Percentiles rank a stretch among this genome's conserved stretches.
These are phyloP conservation scores for Ophiosphaerella narmari DNA, from an alignment of 2,329 filamentous ascomycete genomes.

Conservation along the genomic window DNA sequence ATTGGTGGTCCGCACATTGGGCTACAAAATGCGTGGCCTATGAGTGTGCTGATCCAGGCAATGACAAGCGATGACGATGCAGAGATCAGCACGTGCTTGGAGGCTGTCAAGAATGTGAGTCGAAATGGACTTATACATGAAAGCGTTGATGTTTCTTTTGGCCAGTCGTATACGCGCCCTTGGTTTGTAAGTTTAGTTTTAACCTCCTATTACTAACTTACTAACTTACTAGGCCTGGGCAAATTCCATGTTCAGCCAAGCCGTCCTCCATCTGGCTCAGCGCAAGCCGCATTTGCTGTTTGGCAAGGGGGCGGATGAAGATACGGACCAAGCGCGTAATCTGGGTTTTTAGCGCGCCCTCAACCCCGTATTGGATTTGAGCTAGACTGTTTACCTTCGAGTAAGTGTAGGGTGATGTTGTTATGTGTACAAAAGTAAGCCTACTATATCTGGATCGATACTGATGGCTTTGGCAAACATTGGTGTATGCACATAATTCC, in stretches of 20 bases:
- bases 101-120: conserved; percentile 75
- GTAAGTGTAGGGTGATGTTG: background rate
- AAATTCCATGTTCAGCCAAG: no score
- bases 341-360: no score
- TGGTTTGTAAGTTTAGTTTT: no score
- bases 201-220: no score
- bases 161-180: no score
- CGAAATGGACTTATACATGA: conserved; percentile 86
- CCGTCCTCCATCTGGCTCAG: conserved; percentile 57
- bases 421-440: background rate
- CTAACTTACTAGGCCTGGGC: no score
- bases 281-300: conserved; percentile 89
- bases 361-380: no score
- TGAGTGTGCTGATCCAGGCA: conserved; percentile 89
- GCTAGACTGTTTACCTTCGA: no score
- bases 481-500: no score
- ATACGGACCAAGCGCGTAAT: no score
- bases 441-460: background rate
- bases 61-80: conserved; percentile 83
- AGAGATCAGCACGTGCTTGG: conserved; percentile 77
- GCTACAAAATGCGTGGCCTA: conserved; percentile 91
- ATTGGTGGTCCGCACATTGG: conserved; percentile 88
- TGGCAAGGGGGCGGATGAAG: conserved; percentile 59
- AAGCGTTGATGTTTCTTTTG: conserved; percentile 51
- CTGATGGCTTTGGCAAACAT: no score